A percentile compares a stretch with the other conserved stretches of the same genome.
Conservation (phyloP, 768 basidiomycete genomes). For the Boletales sp. region DNA sequence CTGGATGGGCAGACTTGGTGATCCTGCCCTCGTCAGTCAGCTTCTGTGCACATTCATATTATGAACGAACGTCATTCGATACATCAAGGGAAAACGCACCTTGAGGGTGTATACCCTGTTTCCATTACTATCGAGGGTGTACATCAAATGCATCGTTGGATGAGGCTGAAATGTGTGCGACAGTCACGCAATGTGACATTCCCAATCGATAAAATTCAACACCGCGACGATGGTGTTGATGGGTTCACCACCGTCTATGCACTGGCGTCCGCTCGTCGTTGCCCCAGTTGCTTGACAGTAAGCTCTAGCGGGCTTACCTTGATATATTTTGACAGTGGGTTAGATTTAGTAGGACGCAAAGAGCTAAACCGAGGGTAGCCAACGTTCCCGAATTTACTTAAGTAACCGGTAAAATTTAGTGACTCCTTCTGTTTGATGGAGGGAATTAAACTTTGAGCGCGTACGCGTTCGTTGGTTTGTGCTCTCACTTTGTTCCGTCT, state of each 20-base stretch:
- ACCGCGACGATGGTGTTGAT: slow-evolving; percentile 8
- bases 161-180: neutral
- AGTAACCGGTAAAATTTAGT: too few species aligned
- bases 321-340: too few species aligned
- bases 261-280: too few species aligned
- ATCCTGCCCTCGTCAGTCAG: slow-evolving; percentile 72
- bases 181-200: neutral
- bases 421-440: too few species aligned
- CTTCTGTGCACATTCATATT: slow-evolving; percentile 56
- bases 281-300: too few species aligned
- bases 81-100: slow-evolving; percentile 41
- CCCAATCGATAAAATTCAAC: slow-evolving; percentile 4
- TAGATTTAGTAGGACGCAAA: too few species aligned
- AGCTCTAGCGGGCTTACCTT: too few species aligned
- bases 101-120: slow-evolving; percentile 92
- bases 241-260: too few species aligned
- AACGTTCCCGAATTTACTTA: too few species aligned
- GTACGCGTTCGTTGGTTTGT: neutral
- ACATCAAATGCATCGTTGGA: slow-evolving; percentile 95
- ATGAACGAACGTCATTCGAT: slow-evolving; percentile 3
- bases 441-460: too few species aligned
- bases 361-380: too few species aligned
- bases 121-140: slow-evolving; percentile 72
- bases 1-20: slow-evolving; percentile 96
- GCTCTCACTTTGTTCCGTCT: neutral